Percentiles rank a stretch among this genome's conserved stretches.
Evolutionary conservation across 257 asterid species (phyloP).

Genomic region (Nyctanthes arbortristis): DNA sequence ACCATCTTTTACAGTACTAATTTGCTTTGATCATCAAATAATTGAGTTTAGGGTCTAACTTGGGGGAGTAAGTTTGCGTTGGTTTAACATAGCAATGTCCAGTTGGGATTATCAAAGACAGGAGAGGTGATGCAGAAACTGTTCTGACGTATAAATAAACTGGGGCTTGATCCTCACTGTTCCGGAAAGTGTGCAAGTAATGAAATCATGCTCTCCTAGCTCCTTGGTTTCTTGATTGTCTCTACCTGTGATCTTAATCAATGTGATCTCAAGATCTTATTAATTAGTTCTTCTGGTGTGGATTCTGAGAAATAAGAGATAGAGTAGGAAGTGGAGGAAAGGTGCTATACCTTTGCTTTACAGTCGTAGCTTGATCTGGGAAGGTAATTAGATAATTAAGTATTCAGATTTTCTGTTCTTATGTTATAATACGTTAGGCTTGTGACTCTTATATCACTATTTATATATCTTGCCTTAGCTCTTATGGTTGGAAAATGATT

Average conservation of each 20-base stretch:
- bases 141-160: neutral
- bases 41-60: neutral
- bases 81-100: neutral
- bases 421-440: neutral
- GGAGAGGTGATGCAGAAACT: neutral
- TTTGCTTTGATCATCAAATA: neutral
- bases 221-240: neutral
- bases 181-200: neutral
- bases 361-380: neutral
- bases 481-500: neutral
- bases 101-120: too few relatives aligned
- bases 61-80: neutral
- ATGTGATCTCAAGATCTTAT: neutral
- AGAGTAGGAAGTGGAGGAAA: neutral
- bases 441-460: neutral
- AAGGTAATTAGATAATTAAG: neutral
- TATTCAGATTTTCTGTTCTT: neutral
- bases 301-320: too few relatives aligned
- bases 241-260: neutral
- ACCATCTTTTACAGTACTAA: too few relatives aligned
- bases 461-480: neutral
- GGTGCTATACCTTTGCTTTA: neutral
- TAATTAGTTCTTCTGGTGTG: neutral
- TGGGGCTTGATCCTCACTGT: neutral
- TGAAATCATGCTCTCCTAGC: neutral